Evolutionary conservation across 306 rosid genomes (phyloP).

Genomic region (Castanea mollissima): DNA sequence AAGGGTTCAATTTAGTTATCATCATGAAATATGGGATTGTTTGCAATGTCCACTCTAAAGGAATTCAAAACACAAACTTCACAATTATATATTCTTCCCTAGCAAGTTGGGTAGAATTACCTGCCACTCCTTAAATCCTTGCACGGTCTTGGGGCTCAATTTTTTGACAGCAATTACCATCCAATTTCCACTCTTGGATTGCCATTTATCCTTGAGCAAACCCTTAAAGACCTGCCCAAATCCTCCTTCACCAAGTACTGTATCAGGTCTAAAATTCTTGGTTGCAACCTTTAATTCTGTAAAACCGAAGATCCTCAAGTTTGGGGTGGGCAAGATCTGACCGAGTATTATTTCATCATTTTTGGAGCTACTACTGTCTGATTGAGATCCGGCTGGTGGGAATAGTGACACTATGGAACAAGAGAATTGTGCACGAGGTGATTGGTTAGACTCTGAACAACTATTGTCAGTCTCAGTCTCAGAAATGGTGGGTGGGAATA

Average conservation of each 20-base stretch:
- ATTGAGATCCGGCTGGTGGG: too few relatives aligned
- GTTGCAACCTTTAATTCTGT: constrained; percentile 71
- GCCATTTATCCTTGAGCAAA: constrained; percentile 67
- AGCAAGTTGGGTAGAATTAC: constrained; percentile 36
- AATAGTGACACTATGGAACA: too few relatives aligned
- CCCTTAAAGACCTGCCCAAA: constrained; percentile 90
- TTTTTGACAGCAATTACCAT: constrained; percentile 81
- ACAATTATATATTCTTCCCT: neutral
- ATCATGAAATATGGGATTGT: too few relatives aligned
- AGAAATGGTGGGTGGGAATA: too few relatives aligned
- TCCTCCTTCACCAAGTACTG: constrained; percentile 91
- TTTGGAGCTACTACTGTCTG: too few relatives aligned
- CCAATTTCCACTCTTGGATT: constrained; percentile 47
- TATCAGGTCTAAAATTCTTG: constrained; percentile 66
- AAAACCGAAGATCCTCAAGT: constrained; percentile 64
- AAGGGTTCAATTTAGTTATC: too few relatives aligned
- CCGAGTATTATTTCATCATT: constrained; percentile 18
- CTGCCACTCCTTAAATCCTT: constrained; percentile 86
- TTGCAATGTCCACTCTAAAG: too few relatives aligned
- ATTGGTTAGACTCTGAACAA: too few relatives aligned
- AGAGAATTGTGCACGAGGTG: too few relatives aligned
- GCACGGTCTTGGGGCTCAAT: constrained; percentile 68
- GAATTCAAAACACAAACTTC: neutral
- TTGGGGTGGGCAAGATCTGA: constrained; percentile 66
- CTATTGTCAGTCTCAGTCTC: too few relatives aligned